Percentiles rank a stretch among this genome's conserved stretches.
phyloP scores from a whole-genome alignment of 2,329 filamentous ascomycete species.

The Capronia americana region DNA sequence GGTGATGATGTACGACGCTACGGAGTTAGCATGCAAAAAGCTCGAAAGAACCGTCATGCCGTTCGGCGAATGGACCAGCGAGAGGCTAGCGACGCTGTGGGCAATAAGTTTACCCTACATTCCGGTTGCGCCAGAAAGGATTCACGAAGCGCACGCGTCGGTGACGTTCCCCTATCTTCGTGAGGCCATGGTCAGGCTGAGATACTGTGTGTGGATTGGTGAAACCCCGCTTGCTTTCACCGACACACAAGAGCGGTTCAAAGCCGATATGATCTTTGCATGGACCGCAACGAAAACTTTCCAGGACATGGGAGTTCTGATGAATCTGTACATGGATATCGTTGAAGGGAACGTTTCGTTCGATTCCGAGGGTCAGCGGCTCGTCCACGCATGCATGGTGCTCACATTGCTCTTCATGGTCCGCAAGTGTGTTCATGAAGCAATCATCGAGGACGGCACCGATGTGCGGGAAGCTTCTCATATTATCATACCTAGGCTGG shows the following conservation, averaged over 20 bases:
- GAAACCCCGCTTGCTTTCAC: constrained; percentile 9
- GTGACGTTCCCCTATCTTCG: background rate
- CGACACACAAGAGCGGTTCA: constrained; percentile 13
- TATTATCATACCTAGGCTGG: constrained; percentile 20
- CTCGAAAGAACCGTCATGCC: constrained; percentile 21
- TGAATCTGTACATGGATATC: constrained; percentile 22
- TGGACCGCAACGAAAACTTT: constrained; percentile 27
- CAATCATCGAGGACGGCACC: constrained; percentile 13
- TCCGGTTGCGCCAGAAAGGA: background rate
- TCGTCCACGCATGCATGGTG: constrained; percentile 19
- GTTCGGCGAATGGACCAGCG: constrained; percentile 5
- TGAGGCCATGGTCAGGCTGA: constrained; percentile 8
- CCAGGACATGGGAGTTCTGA: constrained; percentile 16
- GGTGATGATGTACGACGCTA: constrained; percentile 19
- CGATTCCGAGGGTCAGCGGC: constrained; percentile 5
- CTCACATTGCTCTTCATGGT: constrained; percentile 17
- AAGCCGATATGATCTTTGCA: constrained; percentile 13
- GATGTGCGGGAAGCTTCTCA: constrained; percentile 22
- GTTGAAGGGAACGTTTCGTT: constrained; percentile 9
- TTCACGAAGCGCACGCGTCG: constrained; percentile 6
- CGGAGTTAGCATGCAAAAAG: constrained; percentile 20
- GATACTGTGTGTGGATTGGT: constrained; percentile 17
- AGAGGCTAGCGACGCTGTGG: constrained; percentile 7
- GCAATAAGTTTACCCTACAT: background rate
- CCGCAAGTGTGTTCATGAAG: constrained; percentile 19